Evolutionary conservation across 2,329 filamentous ascomycete species (phyloP), one percentile per base, ranked within the genome.

Genomic region (Colletotrichum sp.): DNA sequence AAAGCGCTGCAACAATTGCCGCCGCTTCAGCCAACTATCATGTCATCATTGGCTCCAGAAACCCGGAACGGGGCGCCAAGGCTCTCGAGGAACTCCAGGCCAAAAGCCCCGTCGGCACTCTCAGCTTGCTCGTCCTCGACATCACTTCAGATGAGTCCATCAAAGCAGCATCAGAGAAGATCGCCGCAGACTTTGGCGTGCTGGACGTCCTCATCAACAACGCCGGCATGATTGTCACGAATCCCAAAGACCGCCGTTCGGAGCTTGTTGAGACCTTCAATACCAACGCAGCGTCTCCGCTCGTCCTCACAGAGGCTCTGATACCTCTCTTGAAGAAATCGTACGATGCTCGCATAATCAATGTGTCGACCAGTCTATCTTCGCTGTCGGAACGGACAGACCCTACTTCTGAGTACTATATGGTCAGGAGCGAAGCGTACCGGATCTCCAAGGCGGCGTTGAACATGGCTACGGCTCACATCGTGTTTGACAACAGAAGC

Each of bases 201-300:
- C 87, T 94, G 69, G 90, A 92, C 77, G 88, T 94, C 57, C 85
- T 93, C 16, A 85, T 91, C 84, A 90, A 88, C 83, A 89, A 89
- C 72, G 92, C 93, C 1, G 93, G 92, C 7, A 89, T 93, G 59
- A 83, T 87, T 6, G 86, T 90, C 15, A 85, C 87, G 71, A 87
- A 89, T 65, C 87, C 86, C 2, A 80, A 84, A 69, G 86, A 89
- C 77, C 86, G 91, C 0, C 92, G 92, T 84, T 87, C 91, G 15
- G 87, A 89, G 62, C 86, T 91, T 78, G 86, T 86, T 24, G 81
- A 82, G 10, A 85, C 82, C 1, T 89, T 92, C 75, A 90, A 92
- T 71, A 81, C 82, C 64, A 86, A 86, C 78, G 80, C 80, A 39
- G 81, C 85, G 44, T 81, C 83, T 8, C 78, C 79, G 4, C 49